Percentiles rank a stretch among this genome's conserved stretches.
These are phyloP conservation scores for Cerrena zonata DNA, from an alignment of 1,284 basidiomycete species.

Conservation along the genomic window DNA sequence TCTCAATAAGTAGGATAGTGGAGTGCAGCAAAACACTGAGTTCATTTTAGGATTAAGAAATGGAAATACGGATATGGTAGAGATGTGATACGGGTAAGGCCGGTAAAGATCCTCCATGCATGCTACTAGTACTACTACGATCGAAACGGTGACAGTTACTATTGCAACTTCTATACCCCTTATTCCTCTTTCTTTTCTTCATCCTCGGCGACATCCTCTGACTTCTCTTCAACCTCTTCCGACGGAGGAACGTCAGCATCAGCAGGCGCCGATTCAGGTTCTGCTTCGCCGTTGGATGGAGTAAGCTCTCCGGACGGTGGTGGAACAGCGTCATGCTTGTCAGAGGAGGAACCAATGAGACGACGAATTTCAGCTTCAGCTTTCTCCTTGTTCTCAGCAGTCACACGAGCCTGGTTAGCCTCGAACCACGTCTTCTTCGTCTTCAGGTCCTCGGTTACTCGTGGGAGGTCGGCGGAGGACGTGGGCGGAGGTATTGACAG, in stretches of 20 bases:
- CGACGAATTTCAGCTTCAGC: slow-evolving; percentile 76
- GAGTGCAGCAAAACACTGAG: too few species aligned
- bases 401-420: slow-evolving; percentile 65
- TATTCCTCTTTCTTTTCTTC: slow-evolving; percentile 23
- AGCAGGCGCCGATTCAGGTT: slow-evolving; percentile 45
- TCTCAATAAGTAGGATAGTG: too few species aligned
- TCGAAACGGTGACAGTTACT: too few species aligned
- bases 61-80: too few species aligned
- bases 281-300: slow-evolving; percentile 42
- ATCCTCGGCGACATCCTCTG: slow-evolving; percentile 35
- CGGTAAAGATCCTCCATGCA: slow-evolving; percentile 1
- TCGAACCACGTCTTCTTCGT: slow-evolving; percentile 95
- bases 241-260: slow-evolving; percentile 37
- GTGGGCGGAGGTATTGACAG: slow-evolving; percentile 89
- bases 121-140: too few species aligned
- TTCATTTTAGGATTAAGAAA: too few species aligned
- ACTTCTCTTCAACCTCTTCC: slow-evolving; percentile 40
- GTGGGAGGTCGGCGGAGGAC: slow-evolving; percentile 71
- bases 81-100: too few species aligned
- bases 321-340: slow-evolving; percentile 39
- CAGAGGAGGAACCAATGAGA: slow-evolving; percentile 45
- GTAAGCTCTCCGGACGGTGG: slow-evolving; percentile 26
- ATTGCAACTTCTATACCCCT: too few species aligned
- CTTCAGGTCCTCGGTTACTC: slow-evolving; percentile 85
- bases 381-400: slow-evolving; percentile 69